Percentiles rank a stretch among this genome's conserved stretches.
These are phyloP conservation scores for Rehmannia glutinosa DNA, from an alignment of 257 asterid genomes.

Conservation along the genomic window DNA sequence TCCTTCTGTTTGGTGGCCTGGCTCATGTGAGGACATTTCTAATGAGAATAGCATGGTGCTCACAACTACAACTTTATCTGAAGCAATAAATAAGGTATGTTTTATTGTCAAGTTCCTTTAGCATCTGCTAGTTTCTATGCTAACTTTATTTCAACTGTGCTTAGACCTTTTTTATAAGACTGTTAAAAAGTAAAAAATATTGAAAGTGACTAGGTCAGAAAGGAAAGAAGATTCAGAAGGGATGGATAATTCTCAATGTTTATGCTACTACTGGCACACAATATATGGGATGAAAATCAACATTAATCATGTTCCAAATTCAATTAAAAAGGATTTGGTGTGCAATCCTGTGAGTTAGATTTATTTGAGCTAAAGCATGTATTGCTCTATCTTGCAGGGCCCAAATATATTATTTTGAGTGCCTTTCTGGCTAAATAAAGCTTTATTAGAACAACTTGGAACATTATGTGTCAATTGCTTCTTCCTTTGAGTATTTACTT, in stretches of 20 bases:
- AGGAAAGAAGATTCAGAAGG: neutral
- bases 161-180: neutral
- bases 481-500: neutral
- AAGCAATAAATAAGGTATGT: conserved; percentile 73
- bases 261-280: neutral
- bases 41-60: conserved; percentile 78
- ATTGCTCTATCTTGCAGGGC: neutral
- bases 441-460: neutral
- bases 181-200: neutral
- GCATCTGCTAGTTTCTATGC: neutral
- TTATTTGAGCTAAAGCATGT: neutral
- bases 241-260: neutral
- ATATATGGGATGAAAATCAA: neutral
- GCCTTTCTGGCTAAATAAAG: neutral
- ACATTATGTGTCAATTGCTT: neutral
- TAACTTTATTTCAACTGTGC: neutral
- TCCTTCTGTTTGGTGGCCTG: conserved; percentile 98
- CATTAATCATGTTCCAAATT: neutral
- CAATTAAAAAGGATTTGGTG: too few species aligned
- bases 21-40: conserved; percentile 72
- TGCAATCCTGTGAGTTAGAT: neutral
- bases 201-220: neutral
- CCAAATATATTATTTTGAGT: neutral
- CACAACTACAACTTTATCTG: conserved; percentile 85
- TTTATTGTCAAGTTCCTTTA: neutral